Evolutionary conservation across 805 yeast genomes (phyloP).

Genomic region (Cephaloascus albidus): DNA sequence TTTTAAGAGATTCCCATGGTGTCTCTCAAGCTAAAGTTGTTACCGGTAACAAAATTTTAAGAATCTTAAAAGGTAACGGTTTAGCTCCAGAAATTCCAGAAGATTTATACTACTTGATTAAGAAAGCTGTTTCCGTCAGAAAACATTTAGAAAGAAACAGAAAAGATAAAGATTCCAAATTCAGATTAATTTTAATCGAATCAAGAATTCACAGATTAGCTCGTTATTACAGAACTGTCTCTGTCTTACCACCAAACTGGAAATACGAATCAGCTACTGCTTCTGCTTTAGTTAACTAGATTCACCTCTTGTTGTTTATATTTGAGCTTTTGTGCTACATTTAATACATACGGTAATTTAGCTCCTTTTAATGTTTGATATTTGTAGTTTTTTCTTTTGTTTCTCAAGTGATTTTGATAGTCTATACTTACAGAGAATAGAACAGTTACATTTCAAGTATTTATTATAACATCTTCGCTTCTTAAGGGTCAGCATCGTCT

Average conservation of each 20-base stretch:
- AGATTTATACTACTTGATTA: slow-evolving; percentile 97
- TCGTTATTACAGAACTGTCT: slow-evolving; percentile 99
- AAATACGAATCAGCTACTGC: slow-evolving; percentile 99
- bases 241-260: slow-evolving; percentile 99
- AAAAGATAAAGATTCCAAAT: slow-evolving; percentile 99
- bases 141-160: slow-evolving; percentile 99
- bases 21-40: slow-evolving; percentile 95
- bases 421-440: too few relatives aligned
- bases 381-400: too few relatives aligned
- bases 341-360: too few relatives aligned
- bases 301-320: slow-evolving; percentile 11
- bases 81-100: slow-evolving; percentile 99
- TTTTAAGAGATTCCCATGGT: slow-evolving; percentile 99
- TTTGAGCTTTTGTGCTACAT: neutral
- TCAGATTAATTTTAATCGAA: slow-evolving; percentile 99
- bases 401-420: too few relatives aligned
- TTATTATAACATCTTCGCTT: too few relatives aligned
- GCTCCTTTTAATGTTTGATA: neutral
- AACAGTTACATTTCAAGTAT: too few relatives aligned
- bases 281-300: slow-evolving; percentile 97
- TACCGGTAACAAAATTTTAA: slow-evolving; percentile 98
- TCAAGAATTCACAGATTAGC: slow-evolving; percentile 99
- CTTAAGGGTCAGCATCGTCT: slow-evolving; percentile 1
- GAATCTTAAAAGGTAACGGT: slow-evolving; percentile 99
- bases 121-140: slow-evolving; percentile 99